Evolutionary conservation across 306 rosid species (phyloP), one percentile per base, ranked within the genome.

Genomic region (Prosopis cineraria): DNA sequence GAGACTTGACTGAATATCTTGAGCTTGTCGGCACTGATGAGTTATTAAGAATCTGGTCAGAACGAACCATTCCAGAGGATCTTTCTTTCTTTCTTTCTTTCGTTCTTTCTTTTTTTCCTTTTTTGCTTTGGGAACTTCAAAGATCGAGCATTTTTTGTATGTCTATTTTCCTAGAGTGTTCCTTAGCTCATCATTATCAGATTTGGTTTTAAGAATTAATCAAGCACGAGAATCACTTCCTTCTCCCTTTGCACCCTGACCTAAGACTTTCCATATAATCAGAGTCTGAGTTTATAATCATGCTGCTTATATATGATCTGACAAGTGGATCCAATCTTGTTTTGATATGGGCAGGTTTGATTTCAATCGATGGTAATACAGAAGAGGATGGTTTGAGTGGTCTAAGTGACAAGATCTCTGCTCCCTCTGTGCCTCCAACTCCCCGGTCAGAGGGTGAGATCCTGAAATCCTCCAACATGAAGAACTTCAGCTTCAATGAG

Each of bases 381-480:
- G 83, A 79, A 25, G 89, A 83, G 27, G 75, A 76, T 41, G 86
- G 77, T 81, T 74, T 74, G 67, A 75, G 85, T 33, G 70, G 74
- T 76, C 63, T 74, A 70, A 88, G 86, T 67, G 81, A 85, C 85
- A 90, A 65, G 83, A 76, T 82, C 48, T 84, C 93, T 33, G 68
- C 87, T 29, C 75, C 68, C 60, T 85, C 93, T 3, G 80, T 82
- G 81, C 88, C 89, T 80, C 74, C 86, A 73, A 84, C 85, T 45
- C 90, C 91, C 30, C 86, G 91, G 60, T 84, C 89, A 3, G 97
- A 95, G 87, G 98, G 78, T 39, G 98, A 89, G 90, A 92, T 92
- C 81, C 73, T 92, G 87, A 85, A 83, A 76, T 79, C 91, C 60
- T 76, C 74, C 83, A 92, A 88, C 84, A 87, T 95, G 87, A 91